Percentiles rank a stretch among this genome's conserved stretches.
phyloP scores from a whole-genome alignment of 2,329 filamentous ascomycete genomes.

The Xylariomycetidae sp. region DNA sequence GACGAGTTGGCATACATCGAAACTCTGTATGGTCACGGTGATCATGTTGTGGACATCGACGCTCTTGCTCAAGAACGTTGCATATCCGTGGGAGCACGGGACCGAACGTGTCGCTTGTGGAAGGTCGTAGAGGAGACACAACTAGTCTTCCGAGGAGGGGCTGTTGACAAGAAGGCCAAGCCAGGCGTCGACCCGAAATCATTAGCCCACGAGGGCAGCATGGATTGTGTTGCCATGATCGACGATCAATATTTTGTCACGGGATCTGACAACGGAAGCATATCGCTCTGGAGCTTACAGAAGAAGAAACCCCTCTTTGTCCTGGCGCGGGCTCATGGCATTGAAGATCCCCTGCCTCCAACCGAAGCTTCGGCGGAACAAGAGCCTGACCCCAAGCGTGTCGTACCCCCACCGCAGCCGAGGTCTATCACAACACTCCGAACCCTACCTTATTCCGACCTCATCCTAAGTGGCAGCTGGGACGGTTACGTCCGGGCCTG shows the following conservation, averaged over 20 bases:
- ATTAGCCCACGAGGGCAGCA: constrained; percentile 69
- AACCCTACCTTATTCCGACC: constrained; percentile 82
- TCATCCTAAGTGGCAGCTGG: constrained; percentile 90
- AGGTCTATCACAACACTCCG: constrained; percentile 85
- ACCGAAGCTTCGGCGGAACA: constrained; percentile 68
- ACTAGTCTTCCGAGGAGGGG: constrained; percentile 82
- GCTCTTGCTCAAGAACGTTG: constrained; percentile 82
- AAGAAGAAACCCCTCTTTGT: constrained; percentile 94
- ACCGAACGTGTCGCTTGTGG: constrained; percentile 89
- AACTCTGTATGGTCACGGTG: constrained; percentile 93
- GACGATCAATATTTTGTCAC: constrained; percentile 88
- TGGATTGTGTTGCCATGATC: constrained; percentile 87
- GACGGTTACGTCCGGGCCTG: constrained; percentile 83
- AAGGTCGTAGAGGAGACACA: constrained; percentile 95
- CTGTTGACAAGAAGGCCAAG: constrained; percentile 51
- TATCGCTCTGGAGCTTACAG: constrained; percentile 76
- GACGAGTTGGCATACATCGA: constrained; percentile 85
- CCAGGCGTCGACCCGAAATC: constrained; percentile 42
- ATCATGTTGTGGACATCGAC: constrained; percentile 78
- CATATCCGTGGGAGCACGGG: constrained; percentile 81
- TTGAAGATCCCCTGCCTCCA: constrained; percentile 65
- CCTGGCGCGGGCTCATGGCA: constrained; percentile 73
- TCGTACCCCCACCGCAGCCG: constrained; percentile 59
- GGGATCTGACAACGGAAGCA: constrained; percentile 81
- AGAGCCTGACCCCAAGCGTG: constrained; percentile 52